These are phyloP conservation scores for Knufia petricola DNA, from an alignment of 2,329 filamentous ascomycete species.

Conservation along the genomic window DNA sequence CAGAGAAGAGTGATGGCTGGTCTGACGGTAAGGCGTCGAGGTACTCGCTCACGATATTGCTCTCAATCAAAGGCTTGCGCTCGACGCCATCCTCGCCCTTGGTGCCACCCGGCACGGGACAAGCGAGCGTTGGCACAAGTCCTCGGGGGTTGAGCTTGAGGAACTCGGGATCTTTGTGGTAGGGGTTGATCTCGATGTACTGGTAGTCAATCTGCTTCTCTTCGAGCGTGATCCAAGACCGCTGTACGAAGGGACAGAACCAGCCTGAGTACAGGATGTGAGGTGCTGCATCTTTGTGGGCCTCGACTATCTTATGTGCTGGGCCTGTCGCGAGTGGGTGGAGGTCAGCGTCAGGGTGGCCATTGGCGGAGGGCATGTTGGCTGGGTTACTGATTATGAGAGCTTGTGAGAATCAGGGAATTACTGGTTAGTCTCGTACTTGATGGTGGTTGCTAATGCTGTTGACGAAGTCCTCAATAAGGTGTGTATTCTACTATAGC, in stretches of 20 bases:
- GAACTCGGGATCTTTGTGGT: slow-evolving; percentile 55
- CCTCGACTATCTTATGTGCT: slow-evolving; percentile 1
- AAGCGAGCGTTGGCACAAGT: slow-evolving; percentile 59
- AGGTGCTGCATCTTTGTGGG: neutral
- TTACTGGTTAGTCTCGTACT: too few species aligned
- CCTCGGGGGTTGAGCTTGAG: slow-evolving; percentile 65
- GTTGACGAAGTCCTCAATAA: too few species aligned
- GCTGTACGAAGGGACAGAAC: slow-evolving; percentile 60
- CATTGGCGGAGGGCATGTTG: slow-evolving; percentile 5
- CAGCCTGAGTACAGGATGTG: slow-evolving; percentile 61
- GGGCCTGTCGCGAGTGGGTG: slow-evolving; percentile 4
- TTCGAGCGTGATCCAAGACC: slow-evolving; percentile 63
- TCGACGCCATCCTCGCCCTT: slow-evolving; percentile 14
- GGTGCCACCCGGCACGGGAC: slow-evolving; percentile 21
- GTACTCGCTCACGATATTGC: slow-evolving; percentile 63
- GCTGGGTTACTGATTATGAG: too few species aligned
- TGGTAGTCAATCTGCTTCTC: slow-evolving; percentile 61
- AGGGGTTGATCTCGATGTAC: slow-evolving; percentile 70
- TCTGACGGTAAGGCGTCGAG: slow-evolving; percentile 60
- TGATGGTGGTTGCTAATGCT: too few species aligned
- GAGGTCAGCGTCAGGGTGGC: slow-evolving; percentile 7
- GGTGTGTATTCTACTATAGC: too few species aligned
- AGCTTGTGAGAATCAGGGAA: too few species aligned
- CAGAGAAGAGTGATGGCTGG: slow-evolving; percentile 47
- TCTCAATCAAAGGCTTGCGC: slow-evolving; percentile 59